These are phyloP conservation scores for Hippophae rhamnoides DNA, from an alignment of 306 rosid genomes.

Conservation along the genomic window DNA sequence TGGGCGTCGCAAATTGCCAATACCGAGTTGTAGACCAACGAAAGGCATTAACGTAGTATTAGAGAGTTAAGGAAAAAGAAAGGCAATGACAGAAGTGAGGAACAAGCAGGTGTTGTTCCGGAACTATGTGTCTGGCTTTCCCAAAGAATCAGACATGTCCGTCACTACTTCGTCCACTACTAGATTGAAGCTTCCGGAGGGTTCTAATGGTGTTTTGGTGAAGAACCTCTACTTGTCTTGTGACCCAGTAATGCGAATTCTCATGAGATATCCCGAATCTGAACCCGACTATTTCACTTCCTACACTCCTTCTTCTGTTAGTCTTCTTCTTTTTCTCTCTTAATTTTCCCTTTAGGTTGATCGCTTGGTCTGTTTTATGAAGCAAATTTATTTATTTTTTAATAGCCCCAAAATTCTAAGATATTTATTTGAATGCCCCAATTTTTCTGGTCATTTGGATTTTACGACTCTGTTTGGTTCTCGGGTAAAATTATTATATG, in stretches of 20 bases:
- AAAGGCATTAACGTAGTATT: no score
- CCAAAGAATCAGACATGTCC: slow-evolving; percentile 6
- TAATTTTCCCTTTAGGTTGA: no score
- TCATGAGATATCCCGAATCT: slow-evolving; percentile 15
- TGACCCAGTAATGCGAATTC: slow-evolving; percentile 47
- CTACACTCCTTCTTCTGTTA: slow-evolving; percentile 34
- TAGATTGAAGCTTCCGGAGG: slow-evolving; percentile 2
- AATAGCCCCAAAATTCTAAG: no score
- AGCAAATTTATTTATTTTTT: no score
- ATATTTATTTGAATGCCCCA: no score
- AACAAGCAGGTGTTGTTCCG: slow-evolving; percentile 1
- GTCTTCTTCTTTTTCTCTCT: no score
- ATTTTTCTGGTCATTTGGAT: no score
- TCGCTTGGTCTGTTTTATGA: no score
- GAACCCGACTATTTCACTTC: slow-evolving; percentile 2
- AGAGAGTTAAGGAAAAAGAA: not conserved
- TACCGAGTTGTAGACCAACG: no score
- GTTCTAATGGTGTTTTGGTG: slow-evolving; percentile 35
- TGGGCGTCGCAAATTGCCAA: no score
- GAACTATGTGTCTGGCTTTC: not conserved
- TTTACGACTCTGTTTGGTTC: no score
- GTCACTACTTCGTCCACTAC: not conserved
- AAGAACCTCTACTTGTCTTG: slow-evolving; percentile 57
- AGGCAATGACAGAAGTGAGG: slow-evolving; percentile 1
- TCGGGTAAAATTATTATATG: no score